Base-by-base conservation (phyloP, 75 land plant genomes). In the Sequoiadendron giganteum region DNA sequence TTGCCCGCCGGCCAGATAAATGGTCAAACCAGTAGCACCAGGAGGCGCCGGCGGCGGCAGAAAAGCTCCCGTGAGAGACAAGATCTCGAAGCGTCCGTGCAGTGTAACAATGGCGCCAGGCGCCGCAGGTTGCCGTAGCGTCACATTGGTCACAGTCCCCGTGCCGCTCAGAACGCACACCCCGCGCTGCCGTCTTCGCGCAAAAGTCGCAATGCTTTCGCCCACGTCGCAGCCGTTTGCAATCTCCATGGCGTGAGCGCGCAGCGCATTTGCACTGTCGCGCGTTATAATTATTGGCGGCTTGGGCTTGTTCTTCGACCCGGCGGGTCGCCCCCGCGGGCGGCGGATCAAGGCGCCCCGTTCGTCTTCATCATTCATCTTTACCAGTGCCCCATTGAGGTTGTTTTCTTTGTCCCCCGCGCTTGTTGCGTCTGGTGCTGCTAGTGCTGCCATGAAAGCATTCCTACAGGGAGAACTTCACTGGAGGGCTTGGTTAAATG, bases 221-320 rank as follows among this genome's bases (percentile, higher is more conserved):
- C 94, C 93, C 14, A 96, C 93, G 79, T 96, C 97, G 89, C 93
- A 93, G 55, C 97, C 97, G 76, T 90, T 89, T 34, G 88, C 95
- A n/a, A 96, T 92, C 91, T 96, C 97, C 75, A 96, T 86, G 56
- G 95, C 96, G 75, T 96, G 97, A 0, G 97, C 94, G 5, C 97
- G 90, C 86, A 96, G 93, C 6, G 96, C 95, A 91, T 94, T 96
- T 55, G 97, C 94, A 86, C 94, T 94, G 90, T 96, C 97, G 34
- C 96, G 87, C 3, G 96, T 95, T 80, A 96, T 96, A 86, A 95
- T 94, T 78, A 96, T 94, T 70, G 97, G 97, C 18, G 97, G 96
- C 86, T 96, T 96, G 0, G 97, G 97, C 83, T 96, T 96, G 94
- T 96, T 96, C 90, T 95, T 96, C 14, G 97, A 95, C 0, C 97